phyloP scores from a whole-genome alignment of 805 yeast species.

The Candida qinlingensis region DNA sequence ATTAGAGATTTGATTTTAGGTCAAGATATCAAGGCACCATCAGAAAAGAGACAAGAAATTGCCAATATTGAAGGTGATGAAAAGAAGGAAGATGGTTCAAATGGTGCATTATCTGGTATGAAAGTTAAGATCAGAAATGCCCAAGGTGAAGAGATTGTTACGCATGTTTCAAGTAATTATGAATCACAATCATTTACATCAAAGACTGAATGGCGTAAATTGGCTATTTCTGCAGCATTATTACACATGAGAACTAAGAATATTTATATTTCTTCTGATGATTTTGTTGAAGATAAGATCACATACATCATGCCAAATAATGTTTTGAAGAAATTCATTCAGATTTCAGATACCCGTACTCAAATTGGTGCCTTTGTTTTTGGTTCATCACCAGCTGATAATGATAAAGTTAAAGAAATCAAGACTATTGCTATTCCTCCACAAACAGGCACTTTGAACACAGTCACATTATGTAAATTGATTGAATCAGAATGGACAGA shows the following conservation, averaged over 20 bases:
- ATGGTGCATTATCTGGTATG: slow-evolving; percentile 37
- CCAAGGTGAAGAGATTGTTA: slow-evolving; percentile 93
- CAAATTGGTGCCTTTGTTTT: slow-evolving; percentile 79
- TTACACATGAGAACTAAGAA: slow-evolving; percentile 71
- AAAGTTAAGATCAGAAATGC: slow-evolving; percentile 83
- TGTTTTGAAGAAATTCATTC: slow-evolving; percentile 68
- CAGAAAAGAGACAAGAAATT: slow-evolving; percentile 78
- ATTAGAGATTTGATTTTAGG: slow-evolving; percentile 92
- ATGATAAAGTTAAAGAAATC: slow-evolving; percentile 71
- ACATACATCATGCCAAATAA: slow-evolving; percentile 84
- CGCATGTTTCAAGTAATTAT: slow-evolving; percentile 85
- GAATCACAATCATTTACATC: slow-evolving; percentile 83
- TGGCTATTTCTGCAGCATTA: slow-evolving; percentile 75
- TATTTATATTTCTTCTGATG: slow-evolving; percentile 67
- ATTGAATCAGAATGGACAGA: slow-evolving; percentile 52
- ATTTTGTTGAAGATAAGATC: slow-evolving; percentile 47
- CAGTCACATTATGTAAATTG: slow-evolving; percentile 32
- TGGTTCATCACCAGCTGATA: slow-evolving; percentile 75
- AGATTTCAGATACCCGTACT: slow-evolving; percentile 71
- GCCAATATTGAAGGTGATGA: slow-evolving; percentile 59
- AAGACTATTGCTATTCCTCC: slow-evolving; percentile 75
- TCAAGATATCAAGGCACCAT: slow-evolving; percentile 88
- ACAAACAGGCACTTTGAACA: slow-evolving; percentile 70
- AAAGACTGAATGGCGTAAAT: slow-evolving; percentile 82
- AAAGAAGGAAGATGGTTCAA: slow-evolving; percentile 30